phyloP scores from a whole-genome alignment of 2,329 filamentous ascomycete genomes.

The Laburnicola sp. region DNA sequence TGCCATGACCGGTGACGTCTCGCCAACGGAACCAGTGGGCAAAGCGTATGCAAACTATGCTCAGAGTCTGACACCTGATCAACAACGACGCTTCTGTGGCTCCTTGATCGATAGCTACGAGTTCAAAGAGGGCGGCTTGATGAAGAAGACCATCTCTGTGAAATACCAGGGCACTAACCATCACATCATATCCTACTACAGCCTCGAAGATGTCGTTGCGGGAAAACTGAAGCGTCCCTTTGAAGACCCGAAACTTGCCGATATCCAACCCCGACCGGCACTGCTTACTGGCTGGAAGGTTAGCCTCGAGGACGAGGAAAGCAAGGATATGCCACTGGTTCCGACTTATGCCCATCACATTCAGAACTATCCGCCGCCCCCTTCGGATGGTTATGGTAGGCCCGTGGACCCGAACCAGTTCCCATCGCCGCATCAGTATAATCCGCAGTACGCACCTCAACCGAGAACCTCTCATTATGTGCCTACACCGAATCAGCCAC shows the following conservation, averaged over 20 bases:
- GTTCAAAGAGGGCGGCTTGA: conserved; percentile 78
- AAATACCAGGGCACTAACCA: conserved; percentile 73
- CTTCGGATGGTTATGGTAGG: conserved; percentile 21
- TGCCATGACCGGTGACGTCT: conserved; percentile 22
- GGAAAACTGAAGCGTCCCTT: conserved; percentile 42
- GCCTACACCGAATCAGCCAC: neutral
- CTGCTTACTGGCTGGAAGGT: conserved; percentile 44
- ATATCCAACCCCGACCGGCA: conserved; percentile 39
- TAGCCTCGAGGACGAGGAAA: conserved; percentile 44
- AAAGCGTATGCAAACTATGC: conserved; percentile 45
- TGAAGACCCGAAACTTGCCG: conserved; percentile 39
- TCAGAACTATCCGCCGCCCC: conserved; percentile 27
- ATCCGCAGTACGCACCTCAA: conserved; percentile 27
- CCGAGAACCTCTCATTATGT: conserved; percentile 24
- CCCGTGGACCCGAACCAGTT: conserved; percentile 28
- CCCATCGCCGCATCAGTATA: conserved; percentile 26
- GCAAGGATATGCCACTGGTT: conserved; percentile 38
- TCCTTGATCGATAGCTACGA: conserved; percentile 87
- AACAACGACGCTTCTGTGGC: conserved; percentile 69
- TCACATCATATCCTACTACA: conserved; percentile 89
- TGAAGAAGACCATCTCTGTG: conserved; percentile 93
- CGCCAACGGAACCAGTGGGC: conserved; percentile 25
- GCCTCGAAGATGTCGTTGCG: conserved; percentile 69
- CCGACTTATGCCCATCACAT: conserved; percentile 35
- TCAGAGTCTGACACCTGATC: conserved; percentile 48